A percentile compares a stretch with the other conserved stretches of the same genome.
These are phyloP conservation scores for Linnemannia zychae DNA, from an alignment of 192 early-diverging fungal genomes.

Conservation along the genomic window DNA sequence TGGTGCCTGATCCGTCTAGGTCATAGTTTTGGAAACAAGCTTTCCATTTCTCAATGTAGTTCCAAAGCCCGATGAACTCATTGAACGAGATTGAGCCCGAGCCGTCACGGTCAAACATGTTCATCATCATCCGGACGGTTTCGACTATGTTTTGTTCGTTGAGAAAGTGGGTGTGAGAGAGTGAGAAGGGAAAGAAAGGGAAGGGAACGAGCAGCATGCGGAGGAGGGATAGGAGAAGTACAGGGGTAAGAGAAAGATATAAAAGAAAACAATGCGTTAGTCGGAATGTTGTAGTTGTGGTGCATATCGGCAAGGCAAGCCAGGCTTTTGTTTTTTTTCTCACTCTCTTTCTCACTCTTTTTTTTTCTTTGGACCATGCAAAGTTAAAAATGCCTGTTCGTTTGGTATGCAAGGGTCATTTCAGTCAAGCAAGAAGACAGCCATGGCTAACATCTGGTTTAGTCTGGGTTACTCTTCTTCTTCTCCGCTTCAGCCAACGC, in stretches of 20 bases:
- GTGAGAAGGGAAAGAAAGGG: too few species aligned
- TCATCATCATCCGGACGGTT: slow-evolving; percentile 78
- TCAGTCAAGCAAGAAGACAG: not conserved
- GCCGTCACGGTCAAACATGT: slow-evolving; percentile 72
- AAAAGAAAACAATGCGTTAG: not conserved
- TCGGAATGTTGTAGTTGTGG: not conserved
- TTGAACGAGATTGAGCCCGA: slow-evolving; percentile 73
- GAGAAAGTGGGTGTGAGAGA: not conserved
- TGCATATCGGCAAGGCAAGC: not conserved
- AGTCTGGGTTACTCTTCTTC: not conserved
- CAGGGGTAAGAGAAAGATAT: not conserved
- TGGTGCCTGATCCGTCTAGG: slow-evolving; percentile 74
- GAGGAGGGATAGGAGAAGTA: not conserved
- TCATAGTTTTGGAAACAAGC: slow-evolving; percentile 76
- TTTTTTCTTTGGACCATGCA: not conserved
- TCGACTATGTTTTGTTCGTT: slow-evolving; percentile 54
- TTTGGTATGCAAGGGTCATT: not conserved
- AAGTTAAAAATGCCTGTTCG: not conserved
- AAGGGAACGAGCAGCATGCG: not conserved
- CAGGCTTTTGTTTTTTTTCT: not conserved
- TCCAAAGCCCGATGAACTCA: slow-evolving; percentile 77
- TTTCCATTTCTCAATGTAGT: slow-evolving; percentile 82
- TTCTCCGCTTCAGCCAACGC: not conserved
- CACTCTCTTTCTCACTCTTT: not conserved
- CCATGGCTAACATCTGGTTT: not conserved